Conservation (phyloP, 2,329 filamentous ascomycete species). For the Cercospora zeina region DNA sequence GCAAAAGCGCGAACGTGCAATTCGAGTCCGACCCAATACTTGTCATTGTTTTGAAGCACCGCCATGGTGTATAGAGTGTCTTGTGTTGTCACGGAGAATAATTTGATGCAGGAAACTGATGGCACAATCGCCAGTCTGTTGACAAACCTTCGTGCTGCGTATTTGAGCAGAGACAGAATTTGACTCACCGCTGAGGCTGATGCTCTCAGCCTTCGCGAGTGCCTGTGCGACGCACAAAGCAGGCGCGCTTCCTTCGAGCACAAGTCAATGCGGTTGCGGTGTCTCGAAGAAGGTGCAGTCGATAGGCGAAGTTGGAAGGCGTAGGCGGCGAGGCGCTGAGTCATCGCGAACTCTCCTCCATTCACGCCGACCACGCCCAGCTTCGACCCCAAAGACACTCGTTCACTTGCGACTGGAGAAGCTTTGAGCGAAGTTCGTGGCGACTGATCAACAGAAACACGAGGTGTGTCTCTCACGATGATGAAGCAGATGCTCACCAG, state of each 20-base stretch:
- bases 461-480: too few species aligned
- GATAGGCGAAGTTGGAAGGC: slow-evolving; percentile 10
- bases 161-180: not conserved
- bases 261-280: slow-evolving; percentile 10
- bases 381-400: too few species aligned
- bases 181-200: slow-evolving; percentile 7
- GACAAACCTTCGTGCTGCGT: not conserved
- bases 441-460: too few species aligned
- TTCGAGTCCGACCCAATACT: slow-evolving; percentile 11
- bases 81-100: not conserved
- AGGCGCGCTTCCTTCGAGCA: not conserved
- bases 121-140: not conserved
- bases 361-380: not conserved
- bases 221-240: not conserved
- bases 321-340: too few species aligned
- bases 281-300: slow-evolving; percentile 14
- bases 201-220: not conserved
- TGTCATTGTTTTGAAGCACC: slow-evolving; percentile 7
- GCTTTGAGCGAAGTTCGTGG: too few species aligned
- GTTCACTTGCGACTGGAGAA: too few species aligned
- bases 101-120: not conserved
- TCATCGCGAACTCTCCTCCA: not conserved
- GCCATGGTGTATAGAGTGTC: not conserved
- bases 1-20: slow-evolving; percentile 11
- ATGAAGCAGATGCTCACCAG: not conserved